Conservation (phyloP, 257 asterid species). For the Przewalskia tangutica region DNA sequence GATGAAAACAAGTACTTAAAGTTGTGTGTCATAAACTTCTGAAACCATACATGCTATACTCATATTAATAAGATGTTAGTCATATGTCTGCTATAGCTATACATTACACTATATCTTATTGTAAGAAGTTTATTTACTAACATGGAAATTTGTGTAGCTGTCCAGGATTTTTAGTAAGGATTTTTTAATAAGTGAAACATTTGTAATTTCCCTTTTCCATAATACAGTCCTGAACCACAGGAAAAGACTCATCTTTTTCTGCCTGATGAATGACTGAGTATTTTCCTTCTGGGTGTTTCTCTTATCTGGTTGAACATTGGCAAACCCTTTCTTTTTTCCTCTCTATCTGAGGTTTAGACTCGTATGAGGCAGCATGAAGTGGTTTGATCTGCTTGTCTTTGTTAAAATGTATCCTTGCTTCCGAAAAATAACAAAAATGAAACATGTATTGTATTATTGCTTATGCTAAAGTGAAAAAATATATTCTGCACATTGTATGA, state of each 20-base stretch:
- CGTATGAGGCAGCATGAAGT: background rate
- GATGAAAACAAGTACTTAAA: background rate
- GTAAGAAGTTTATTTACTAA: no score
- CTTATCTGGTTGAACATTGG: no score
- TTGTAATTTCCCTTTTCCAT: background rate
- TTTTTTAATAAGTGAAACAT: background rate
- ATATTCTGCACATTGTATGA: background rate
- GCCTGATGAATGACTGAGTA: background rate
- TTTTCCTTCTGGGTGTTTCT: background rate
- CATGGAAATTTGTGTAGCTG: no score
- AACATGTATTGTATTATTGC: background rate
- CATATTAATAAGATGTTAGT: no score
- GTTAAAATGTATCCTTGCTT: background rate
- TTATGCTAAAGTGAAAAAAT: background rate
- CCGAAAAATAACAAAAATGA: background rate
- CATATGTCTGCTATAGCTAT: no score
- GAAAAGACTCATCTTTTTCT: background rate
- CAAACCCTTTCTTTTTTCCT: no score
- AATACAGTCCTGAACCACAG: background rate
- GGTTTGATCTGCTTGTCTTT: background rate
- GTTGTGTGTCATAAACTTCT: background rate
- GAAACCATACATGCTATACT: background rate
- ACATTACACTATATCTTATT: no score
- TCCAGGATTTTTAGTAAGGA: background rate
- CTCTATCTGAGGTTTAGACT: background rate